phyloP scores from a whole-genome alignment of 805 yeast genomes.

The Candida glaebosa region DNA sequence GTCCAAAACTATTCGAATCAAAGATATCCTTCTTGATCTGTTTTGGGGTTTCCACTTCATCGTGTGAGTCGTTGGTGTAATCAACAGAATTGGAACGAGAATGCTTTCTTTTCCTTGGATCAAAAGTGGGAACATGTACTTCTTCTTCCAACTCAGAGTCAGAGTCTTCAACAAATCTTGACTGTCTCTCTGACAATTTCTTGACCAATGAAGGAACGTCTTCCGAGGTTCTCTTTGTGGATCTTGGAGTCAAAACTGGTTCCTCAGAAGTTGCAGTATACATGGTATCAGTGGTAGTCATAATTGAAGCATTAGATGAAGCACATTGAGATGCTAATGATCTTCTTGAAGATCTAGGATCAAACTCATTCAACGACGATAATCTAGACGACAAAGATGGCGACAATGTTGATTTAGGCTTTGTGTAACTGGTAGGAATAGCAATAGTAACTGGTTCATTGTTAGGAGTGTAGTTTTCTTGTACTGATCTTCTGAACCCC shows the following conservation, averaged over 20 bases:
- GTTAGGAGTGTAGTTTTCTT: slow-evolving; percentile 12
- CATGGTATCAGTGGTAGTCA: slow-evolving; percentile 10
- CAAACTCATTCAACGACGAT: slow-evolving; percentile 13
- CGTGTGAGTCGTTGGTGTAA: slow-evolving; percentile 3
- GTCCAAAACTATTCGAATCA: slow-evolving; percentile 23
- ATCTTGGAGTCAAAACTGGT: slow-evolving; percentile 22
- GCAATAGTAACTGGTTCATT: slow-evolving; percentile 21
- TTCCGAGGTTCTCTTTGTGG: slow-evolving; percentile 18
- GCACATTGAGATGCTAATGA: slow-evolving; percentile 7
- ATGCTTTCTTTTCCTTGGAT: slow-evolving; percentile 20
- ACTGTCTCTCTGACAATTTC: slow-evolving; percentile 8
- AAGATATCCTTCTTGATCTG: slow-evolving; percentile 11
- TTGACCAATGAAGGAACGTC: slow-evolving; percentile 10
- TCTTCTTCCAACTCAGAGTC: slow-evolving; percentile 6
- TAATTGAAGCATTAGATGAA: slow-evolving; percentile 6
- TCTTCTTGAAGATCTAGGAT: slow-evolving; percentile 17
- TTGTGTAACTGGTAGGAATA: slow-evolving; percentile 15
- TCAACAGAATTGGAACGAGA: slow-evolving; percentile 14
- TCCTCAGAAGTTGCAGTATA: slow-evolving; percentile 14
- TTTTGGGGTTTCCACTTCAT: not conserved
- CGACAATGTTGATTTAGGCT: slow-evolving; percentile 6
- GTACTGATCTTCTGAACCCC: slow-evolving; percentile 39
- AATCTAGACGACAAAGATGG: slow-evolving; percentile 2
- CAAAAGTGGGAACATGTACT: slow-evolving; percentile 9
- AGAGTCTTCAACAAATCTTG: slow-evolving; percentile 7